Evolutionary conservation across 352 stramenopile genomes (phyloP).

Genomic region (Globisporangium splendens): DNA sequence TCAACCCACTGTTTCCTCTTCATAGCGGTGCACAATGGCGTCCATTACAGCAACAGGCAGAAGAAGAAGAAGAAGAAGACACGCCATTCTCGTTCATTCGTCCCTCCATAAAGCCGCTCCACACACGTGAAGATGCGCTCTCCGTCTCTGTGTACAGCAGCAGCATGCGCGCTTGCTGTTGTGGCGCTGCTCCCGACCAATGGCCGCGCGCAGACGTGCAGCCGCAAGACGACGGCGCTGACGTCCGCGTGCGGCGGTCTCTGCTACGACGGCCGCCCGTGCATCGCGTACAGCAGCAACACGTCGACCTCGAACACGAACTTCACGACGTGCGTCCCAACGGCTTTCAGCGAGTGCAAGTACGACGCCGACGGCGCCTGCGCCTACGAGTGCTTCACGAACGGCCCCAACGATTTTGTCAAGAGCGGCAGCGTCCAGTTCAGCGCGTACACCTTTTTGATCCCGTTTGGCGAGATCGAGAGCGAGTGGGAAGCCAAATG

Average conservation of each 20-base stretch:
- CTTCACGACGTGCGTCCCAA: slow-evolving; percentile 1
- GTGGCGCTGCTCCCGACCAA: slow-evolving; percentile 4
- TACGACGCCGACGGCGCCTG: slow-evolving; percentile 26
- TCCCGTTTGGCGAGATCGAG: slow-evolving; percentile 44
- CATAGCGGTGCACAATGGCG: too few species aligned
- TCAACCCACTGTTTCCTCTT: too few species aligned
- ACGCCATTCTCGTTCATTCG: too few species aligned
- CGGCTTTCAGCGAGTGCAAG: slow-evolving; percentile 25
- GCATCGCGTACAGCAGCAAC: slow-evolving; percentile 37
- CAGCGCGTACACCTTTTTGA: slow-evolving; percentile 46
- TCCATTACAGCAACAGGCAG: too few species aligned
- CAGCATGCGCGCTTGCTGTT: too few species aligned
- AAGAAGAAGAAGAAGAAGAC: too few species aligned
- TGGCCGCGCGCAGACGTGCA: slow-evolving; percentile 23
- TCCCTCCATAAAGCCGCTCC: too few species aligned
- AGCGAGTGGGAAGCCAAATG: slow-evolving; percentile 47
- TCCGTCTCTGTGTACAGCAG: too few species aligned
- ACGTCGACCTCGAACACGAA: slow-evolving; percentile 17
- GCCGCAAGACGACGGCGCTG: slow-evolving; percentile 35
- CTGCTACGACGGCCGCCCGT: slow-evolving; percentile 53
- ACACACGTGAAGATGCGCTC: too few species aligned
- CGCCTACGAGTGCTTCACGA: slow-evolving; percentile 47
- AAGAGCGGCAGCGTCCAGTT: slow-evolving; percentile 44
- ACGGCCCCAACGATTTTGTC: slow-evolving; percentile 35
- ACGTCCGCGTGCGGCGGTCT: slow-evolving; percentile 45